These are phyloP conservation scores for Talaromyces adpressus DNA, from an alignment of 495 filamentous ascomycete genomes.

Conservation along the genomic window DNA sequence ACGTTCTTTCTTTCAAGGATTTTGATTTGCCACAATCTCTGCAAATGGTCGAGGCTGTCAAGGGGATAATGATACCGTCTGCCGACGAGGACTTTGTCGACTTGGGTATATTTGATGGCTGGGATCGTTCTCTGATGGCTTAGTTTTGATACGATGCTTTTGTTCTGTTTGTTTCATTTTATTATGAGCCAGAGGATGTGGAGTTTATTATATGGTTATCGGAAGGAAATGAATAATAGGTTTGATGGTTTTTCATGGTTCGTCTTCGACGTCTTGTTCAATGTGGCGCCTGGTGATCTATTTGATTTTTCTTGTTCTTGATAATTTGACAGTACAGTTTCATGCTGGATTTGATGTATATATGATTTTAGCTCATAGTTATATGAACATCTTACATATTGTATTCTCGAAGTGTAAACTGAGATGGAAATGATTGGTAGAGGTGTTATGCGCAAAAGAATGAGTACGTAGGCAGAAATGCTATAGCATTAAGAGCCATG, in stretches of 20 bases:
- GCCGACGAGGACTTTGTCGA: slow-evolving; percentile 27
- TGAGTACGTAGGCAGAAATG: too few relatives aligned
- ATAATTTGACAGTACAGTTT: not conserved
- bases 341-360: not conserved
- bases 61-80: slow-evolving; percentile 41
- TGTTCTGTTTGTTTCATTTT: not conserved
- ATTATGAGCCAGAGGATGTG: not conserved
- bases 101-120: slow-evolving; percentile 25
- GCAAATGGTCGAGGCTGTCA: slow-evolving; percentile 31
- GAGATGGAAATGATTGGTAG: too few relatives aligned
- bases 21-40: slow-evolving; percentile 15
- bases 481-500: too few relatives aligned
- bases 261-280: not conserved
- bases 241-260: not conserved
- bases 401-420: not conserved
- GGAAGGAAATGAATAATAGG: not conserved
- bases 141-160: slow-evolving; percentile 1
- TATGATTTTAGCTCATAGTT: not conserved
- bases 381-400: not conserved
- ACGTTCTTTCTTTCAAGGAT: slow-evolving; percentile 11
- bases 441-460: too few relatives aligned
- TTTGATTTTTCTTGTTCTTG: not conserved
- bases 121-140: slow-evolving; percentile 35
- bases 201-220: not conserved
- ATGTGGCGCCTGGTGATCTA: not conserved